phyloP scores from a whole-genome alignment of 176 grass and related monocot species.

The Cenchrus americanus region DNA sequence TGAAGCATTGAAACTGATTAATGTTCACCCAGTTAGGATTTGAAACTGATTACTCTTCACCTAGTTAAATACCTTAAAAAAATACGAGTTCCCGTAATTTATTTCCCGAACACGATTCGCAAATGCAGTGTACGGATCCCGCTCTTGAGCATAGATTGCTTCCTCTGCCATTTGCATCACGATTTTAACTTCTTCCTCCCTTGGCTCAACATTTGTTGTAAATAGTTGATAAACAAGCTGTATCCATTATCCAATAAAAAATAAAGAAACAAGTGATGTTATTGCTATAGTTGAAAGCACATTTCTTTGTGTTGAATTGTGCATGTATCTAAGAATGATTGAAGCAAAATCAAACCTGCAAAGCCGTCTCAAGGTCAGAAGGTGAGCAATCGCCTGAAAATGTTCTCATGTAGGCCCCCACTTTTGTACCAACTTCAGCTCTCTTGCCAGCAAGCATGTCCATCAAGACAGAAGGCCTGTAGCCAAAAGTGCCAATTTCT shows the following conservation, averaged over 20 bases:
- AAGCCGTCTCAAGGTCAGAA: constrained; percentile 93
- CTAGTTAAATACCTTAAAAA: constrained; percentile 75
- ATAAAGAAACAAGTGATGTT: not conserved
- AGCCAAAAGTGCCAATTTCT: constrained; percentile 97
- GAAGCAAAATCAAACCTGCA: constrained; percentile 74
- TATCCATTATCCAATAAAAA: constrained; percentile 26
- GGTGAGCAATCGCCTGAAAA: constrained; percentile 98
- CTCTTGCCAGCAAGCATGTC: constrained; percentile 99
- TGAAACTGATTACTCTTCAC: constrained; percentile 21
- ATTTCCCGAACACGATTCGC: constrained; percentile 91
- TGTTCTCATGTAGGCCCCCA: constrained; percentile 97
- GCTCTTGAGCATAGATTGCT: constrained; percentile 99
- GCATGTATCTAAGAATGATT: constrained; percentile 23
- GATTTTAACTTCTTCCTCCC: constrained; percentile 98
- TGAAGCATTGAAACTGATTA: constrained; percentile 20
- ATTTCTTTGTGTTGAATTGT: constrained; percentile 9
- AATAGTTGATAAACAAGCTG: constrained; percentile 97
- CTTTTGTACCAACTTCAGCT: constrained; percentile 97
- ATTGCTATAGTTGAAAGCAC: not conserved
- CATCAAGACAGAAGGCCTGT: constrained; percentile 94
- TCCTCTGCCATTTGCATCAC: constrained; percentile 99
- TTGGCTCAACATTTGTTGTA: constrained; percentile 90
- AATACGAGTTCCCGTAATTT: constrained; percentile 97
- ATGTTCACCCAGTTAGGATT: constrained; percentile 9
- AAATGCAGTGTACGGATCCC: constrained; percentile 98